Evolutionary conservation across 257 asterid genomes (phyloP), one percentile per base, ranked within the genome.

Genomic region (Cruciata laevipes): DNA sequence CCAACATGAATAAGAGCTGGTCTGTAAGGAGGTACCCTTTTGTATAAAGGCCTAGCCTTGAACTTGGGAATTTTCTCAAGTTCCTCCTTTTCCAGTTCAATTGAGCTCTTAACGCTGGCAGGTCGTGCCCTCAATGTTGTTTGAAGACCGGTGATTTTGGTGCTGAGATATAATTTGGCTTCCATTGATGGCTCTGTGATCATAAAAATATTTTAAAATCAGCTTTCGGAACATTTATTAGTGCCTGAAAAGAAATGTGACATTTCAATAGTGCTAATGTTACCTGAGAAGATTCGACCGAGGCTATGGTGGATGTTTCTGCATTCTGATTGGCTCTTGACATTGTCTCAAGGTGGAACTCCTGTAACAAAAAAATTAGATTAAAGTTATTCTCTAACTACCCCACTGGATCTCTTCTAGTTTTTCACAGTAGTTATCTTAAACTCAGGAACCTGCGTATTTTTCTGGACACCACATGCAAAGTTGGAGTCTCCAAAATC

Each of bases 311-410:
- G 38, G 92, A 83, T 71, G 89, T 82, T 71, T 90, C 99, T 65
- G 83, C 84, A 65, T 77, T 84, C 59, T 80, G 91, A 67, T 30
- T 81, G 79, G 95, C 99, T 79, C 97, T 83, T 60, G 95, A 74
- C 96, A 84, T 90, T 63, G 99, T 93, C 75, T 86, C 88, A 76
- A 90, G 82, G 76, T 83, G 95, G 74, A 93, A 93, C 79, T 93
- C 99, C 98, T 92, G 85, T 74, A 35, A 56, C 77, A 57, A 9
- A 57, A 75, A 47, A 57, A 61, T n/a, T 16, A 63, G 44, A 62
- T 8, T 70, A 25, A 32, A 8, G 7, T 31, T 62, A 32, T 24
- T 47, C 30, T 24, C 37, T 51, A 0, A 17, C 42, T 27, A 20
- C 30, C 25, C 38, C 55, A 24, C 33, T 68, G 30, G 35, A 33